Evolutionary conservation across 371 early-diverging fungal genomes (phyloP).

Genomic region (Dinochytrium kinnereticum): DNA sequence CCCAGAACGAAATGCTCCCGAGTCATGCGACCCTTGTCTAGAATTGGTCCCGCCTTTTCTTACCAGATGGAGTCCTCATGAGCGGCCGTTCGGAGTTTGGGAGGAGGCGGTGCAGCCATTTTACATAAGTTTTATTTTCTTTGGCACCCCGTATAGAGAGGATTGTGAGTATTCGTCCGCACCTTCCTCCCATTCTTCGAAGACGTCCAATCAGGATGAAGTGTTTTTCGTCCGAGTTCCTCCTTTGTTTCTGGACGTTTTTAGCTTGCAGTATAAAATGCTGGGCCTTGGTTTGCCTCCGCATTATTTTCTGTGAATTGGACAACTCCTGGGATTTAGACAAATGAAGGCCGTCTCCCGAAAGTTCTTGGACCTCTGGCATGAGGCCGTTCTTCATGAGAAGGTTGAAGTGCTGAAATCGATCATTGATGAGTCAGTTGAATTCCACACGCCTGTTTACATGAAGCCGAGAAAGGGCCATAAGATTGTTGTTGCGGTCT

Average conservation of each 20-base stretch:
- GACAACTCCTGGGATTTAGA: neutral
- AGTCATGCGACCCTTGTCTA: neutral
- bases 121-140: no score
- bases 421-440: conserved; percentile 22
- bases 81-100: conserved; percentile 41
- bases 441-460: conserved; percentile 39
- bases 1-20: no score
- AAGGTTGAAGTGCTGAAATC: conserved; percentile 20
- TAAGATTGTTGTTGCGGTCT: conserved; percentile 21
- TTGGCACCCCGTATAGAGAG: no score
- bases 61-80: conserved; percentile 56
- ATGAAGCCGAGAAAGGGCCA: conserved; percentile 31
- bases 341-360: neutral
- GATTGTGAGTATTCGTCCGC: no score
- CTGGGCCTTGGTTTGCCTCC: no score
- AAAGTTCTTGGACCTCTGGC: conserved; percentile 28
- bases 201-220: no score
- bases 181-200: no score
- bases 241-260: no score
- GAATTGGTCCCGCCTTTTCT: neutral
- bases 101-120: no score
- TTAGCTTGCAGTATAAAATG: no score
- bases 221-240: no score
- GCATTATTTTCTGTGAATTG: no score
- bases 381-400: conserved; percentile 18